Conservation (phyloP, 345 rosid species). For the Melaleuca alternifolia region DNA sequence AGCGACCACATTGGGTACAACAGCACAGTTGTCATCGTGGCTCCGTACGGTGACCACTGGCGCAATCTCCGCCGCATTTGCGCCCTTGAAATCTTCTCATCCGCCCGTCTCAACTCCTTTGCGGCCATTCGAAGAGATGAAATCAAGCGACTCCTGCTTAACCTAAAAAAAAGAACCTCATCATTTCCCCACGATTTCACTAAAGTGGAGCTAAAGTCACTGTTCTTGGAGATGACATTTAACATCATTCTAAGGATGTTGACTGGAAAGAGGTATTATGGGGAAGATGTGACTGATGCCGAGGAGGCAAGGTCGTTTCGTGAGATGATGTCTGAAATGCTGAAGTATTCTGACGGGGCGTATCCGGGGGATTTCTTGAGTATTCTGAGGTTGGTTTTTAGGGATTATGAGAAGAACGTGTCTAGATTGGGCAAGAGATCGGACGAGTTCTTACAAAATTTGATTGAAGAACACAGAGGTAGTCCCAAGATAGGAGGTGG, state of each 20-base stretch:
- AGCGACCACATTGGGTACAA: constrained; percentile 11
- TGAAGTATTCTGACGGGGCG: constrained; percentile 8
- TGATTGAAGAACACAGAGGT: constrained; percentile 16
- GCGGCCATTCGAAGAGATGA: constrained; percentile 18
- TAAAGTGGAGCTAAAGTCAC: constrained; percentile 2
- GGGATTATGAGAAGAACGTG: background rate
- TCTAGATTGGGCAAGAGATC: constrained; percentile 7
- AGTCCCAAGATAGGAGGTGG: background rate
- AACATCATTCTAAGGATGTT: background rate
- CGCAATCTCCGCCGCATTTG: constrained; percentile 35
- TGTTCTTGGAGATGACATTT: constrained; percentile 6
- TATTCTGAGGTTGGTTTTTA: constrained; percentile 16
- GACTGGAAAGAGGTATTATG: constrained; percentile 6
- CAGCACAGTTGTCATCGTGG: constrained; percentile 10
- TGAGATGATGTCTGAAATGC: constrained; percentile 5
- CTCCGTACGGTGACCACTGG: constrained; percentile 40
- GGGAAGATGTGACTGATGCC: constrained; percentile 6
- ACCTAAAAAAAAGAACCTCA: background rate
- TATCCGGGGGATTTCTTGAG: constrained; percentile 28
- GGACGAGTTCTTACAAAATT: constrained; percentile 21
- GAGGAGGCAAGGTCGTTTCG: constrained; percentile 17
- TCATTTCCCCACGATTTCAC: background rate
- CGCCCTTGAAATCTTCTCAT: constrained; percentile 29
- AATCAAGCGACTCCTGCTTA: background rate
- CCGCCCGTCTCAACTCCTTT: constrained; percentile 9